Evolutionary conservation across 768 basidiomycete genomes (phyloP), one percentile per base, ranked within the genome.

Genomic region (Boletus pseudo-olivaceus): DNA sequence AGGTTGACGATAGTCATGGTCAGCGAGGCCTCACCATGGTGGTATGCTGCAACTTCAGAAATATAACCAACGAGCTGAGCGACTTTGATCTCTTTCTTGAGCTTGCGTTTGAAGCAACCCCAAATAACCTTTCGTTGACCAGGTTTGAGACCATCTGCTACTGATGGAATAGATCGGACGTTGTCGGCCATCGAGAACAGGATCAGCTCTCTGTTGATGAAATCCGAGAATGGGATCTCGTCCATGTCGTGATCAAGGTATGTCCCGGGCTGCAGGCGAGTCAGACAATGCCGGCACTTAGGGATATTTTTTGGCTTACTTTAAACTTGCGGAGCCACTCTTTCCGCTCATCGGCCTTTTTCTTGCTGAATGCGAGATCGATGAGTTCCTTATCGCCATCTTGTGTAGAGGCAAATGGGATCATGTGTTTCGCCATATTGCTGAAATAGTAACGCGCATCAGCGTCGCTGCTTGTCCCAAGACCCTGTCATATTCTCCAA

Each of bases 171-270:
- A 5, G 97, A 99, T 52, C 97, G 94, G 59, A 97, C 82, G 65
- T 98, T 98, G 67, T 99, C 97, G 5, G 97, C 97, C 93, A 98
- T 98, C 1, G 97, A 99, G 80, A 98, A 99, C 27, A 98, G 79
- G 55, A 99, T 98, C 43, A 99, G 75, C 67, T 99, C 97, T 72
- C 85, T 92, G 78, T 99, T 98, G 75, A 99, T 96, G 69, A 99
- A 99, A 64, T 99, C 95, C 1, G 88, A 82, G 67, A 86, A 90
- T 0, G 90, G 82, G 57, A 99, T 90, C 63, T 92, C 86, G 42
- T 87, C 83, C 32, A 90, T 80, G 53, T 85, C 82, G 71, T 99
- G 96, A 67, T 98, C 86, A 46, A 99, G 77, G 71, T 78, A 98
- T 1, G 97, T 98, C 29, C 97, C 97, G 38, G 95, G 92, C 90